Conservation (phyloP, 257 asterid species). For the Lycium barbarum region DNA sequence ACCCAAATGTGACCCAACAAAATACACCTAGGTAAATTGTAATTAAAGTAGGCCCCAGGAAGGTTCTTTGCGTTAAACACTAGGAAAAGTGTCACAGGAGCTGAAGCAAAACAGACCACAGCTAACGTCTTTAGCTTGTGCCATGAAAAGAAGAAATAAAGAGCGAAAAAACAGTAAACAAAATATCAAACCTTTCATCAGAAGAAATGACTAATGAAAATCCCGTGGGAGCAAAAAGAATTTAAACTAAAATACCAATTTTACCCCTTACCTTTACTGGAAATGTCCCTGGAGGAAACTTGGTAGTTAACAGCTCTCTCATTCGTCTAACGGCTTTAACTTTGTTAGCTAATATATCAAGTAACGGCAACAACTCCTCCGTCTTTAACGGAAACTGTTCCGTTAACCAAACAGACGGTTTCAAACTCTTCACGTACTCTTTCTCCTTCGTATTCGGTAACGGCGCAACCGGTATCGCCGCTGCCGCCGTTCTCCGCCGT, state of each 20-base stretch:
- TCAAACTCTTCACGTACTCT: constrained; percentile 71
- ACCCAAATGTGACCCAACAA: constrained; percentile 36
- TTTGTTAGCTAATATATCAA: constrained; percentile 82
- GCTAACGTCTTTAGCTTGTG: constrained; percentile 39
- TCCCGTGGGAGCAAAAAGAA: constrained; percentile 21
- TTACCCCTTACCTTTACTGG: constrained; percentile 90
- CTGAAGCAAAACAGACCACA: constrained; percentile 25
- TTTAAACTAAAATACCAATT: constrained; percentile 20
- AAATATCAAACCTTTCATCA: constrained; percentile 25
- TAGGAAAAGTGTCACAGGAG: constrained; percentile 19
- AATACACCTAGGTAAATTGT: constrained; percentile 41
- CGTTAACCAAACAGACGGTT: constrained; percentile 90
- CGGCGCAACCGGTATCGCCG: constrained; percentile 56
- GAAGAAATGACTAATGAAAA: not conserved
- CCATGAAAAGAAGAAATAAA: constrained; percentile 75
- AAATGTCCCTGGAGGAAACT: constrained; percentile 85
- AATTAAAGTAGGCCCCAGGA: constrained; percentile 24
- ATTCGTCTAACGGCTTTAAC: constrained; percentile 90
- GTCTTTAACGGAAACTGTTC: constrained; percentile 90
- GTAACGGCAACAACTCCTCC: constrained; percentile 91
- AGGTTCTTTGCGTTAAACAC: constrained; percentile 24
- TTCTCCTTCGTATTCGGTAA: constrained; percentile 92
- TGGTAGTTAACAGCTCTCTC: constrained; percentile 95
- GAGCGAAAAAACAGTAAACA: constrained; percentile 33
- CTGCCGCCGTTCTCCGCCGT: constrained; percentile 48